Conservation (phyloP, 2,329 filamentous ascomycete genomes). For the Exophiala sideris region DNA sequence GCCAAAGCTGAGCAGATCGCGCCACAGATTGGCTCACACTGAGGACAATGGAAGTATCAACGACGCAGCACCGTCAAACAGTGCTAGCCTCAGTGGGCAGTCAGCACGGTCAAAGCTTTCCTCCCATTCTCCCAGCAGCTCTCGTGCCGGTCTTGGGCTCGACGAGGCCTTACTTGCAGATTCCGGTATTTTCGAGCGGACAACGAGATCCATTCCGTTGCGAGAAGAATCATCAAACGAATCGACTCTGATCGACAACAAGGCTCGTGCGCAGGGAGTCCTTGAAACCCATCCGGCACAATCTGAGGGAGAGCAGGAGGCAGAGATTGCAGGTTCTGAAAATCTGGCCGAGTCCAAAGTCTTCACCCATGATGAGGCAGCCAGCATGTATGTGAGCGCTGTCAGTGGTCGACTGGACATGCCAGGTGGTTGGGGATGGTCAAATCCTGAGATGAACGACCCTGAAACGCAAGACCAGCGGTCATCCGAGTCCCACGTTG, state of each 20-base stretch:
- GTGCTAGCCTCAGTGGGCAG: slow-evolving; percentile 14
- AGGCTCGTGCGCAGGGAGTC: slow-evolving; percentile 10
- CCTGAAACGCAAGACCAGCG: background rate
- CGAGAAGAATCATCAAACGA: slow-evolving; percentile 5
- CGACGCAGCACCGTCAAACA: slow-evolving; percentile 11
- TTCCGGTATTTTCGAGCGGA: slow-evolving; percentile 9
- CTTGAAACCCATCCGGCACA: background rate
- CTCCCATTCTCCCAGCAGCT: slow-evolving; percentile 12
- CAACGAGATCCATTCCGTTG: background rate
- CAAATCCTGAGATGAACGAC: background rate
- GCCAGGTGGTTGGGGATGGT: slow-evolving; percentile 22
- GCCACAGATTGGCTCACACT: slow-evolving; percentile 15
- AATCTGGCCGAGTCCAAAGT: slow-evolving; percentile 46
- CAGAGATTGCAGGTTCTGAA: slow-evolving; percentile 16
- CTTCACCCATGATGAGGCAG: slow-evolving; percentile 49
- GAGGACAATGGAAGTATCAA: slow-evolving; percentile 8
- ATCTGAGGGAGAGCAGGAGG: background rate
- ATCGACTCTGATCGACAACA: slow-evolving; percentile 11
- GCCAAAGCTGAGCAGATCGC: slow-evolving; percentile 20
- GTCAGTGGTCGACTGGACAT: slow-evolving; percentile 39
- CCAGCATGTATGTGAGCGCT: slow-evolving; percentile 55
- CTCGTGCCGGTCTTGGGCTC: slow-evolving; percentile 15
- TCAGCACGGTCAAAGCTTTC: slow-evolving; percentile 15
- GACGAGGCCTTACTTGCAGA: slow-evolving; percentile 15
- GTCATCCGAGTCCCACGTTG: background rate